Base-by-base conservation (phyloP, 805 yeast species). In the Blastobotrys parvus region DNA sequence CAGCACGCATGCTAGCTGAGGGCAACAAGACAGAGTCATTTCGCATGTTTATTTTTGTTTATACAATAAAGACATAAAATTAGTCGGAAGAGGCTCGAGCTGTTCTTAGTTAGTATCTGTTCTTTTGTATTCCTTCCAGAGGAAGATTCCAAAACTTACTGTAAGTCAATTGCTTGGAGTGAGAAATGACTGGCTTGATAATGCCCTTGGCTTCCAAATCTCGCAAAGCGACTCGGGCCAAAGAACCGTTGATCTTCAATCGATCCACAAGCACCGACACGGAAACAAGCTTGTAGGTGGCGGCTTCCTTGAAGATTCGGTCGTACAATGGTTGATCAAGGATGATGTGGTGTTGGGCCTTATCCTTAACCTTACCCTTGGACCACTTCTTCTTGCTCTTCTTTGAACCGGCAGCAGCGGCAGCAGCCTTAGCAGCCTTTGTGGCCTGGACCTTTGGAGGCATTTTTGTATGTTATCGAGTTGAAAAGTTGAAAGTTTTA, bases 311-410 rank as follows among this genome's bases (percentile, higher is more conserved):
- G 76, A 88, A 71, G 77, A 92, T 85, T 80, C 97, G 87, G 94
- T 92, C 98, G 78, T 83, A 90, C 71, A 90, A 86, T 62, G 92
- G 94, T 79, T 92, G 97, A 74, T 92, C 99, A 66, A 92, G 78
- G 71, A 85, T 77, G 66, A 92, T 89, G 69, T 88, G 81, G 81
- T 92, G 98, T 72, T 86, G 90, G 64, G 98, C 97, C 94, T 85
- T 90, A 77, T 92, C 99, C 89, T 94, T 92, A 74, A 88, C 95
- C 82, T 94, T 88, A 75, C 96, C 96, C 82, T 90, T 89, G 84
- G 94, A 85, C 98, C 97, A 92, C 95, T 92, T 92, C 94, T 92
- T 90, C 88, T 92, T 92, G 75, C 95, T 87, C 71, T 90, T 88
- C 85, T 89, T 89, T 82, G 97, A 95, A 84, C 97, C 97, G 72